phyloP scores from a whole-genome alignment of 352 stramenopile species.

The Elongisporangium undulatum region DNA sequence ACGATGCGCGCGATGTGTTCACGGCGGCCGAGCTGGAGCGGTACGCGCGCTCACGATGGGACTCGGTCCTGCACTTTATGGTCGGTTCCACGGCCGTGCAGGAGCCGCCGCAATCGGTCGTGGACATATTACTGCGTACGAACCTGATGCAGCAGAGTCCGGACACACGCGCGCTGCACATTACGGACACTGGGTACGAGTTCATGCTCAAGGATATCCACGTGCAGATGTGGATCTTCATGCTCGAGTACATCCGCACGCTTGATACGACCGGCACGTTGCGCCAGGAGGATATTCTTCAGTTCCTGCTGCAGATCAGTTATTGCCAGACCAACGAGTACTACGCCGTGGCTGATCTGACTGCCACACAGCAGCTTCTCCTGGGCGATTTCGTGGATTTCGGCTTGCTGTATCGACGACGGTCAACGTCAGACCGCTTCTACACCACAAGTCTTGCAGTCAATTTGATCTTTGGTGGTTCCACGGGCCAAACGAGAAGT shows the following conservation, averaged over 20 bases:
- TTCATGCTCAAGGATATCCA: conserved; percentile 92
- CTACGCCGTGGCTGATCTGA: conserved; percentile 79
- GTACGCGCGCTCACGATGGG: conserved; percentile 57
- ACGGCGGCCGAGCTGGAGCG: conserved; percentile 45
- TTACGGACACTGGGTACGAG: conserved; percentile 88
- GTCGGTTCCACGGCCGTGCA: conserved; percentile 64
- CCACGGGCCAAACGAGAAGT: conserved; percentile 50
- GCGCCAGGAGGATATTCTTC: conserved; percentile 82
- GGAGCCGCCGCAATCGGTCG: conserved; percentile 56
- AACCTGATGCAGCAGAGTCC: conserved; percentile 61
- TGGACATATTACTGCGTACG: conserved; percentile 73
- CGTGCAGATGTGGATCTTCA: conserved; percentile 91
- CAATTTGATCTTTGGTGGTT: conserved; percentile 87
- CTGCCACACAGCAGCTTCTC: conserved; percentile 66
- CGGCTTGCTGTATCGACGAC: conserved; percentile 76
- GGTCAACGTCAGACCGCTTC: conserved; percentile 55
- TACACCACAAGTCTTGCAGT: conserved; percentile 89
- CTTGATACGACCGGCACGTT: conserved; percentile 68
- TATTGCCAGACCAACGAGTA: conserved; percentile 85
- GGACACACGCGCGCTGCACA: conserved; percentile 67
- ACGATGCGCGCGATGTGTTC: conserved; percentile 35
- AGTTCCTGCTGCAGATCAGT: conserved; percentile 89
- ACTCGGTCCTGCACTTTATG: conserved; percentile 77
- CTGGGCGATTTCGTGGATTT: conserved; percentile 86
- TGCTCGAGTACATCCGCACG: conserved; percentile 87